These are phyloP conservation scores for Ceriops zippeliana DNA, from an alignment of 345 rosid species.

Conservation along the genomic window DNA sequence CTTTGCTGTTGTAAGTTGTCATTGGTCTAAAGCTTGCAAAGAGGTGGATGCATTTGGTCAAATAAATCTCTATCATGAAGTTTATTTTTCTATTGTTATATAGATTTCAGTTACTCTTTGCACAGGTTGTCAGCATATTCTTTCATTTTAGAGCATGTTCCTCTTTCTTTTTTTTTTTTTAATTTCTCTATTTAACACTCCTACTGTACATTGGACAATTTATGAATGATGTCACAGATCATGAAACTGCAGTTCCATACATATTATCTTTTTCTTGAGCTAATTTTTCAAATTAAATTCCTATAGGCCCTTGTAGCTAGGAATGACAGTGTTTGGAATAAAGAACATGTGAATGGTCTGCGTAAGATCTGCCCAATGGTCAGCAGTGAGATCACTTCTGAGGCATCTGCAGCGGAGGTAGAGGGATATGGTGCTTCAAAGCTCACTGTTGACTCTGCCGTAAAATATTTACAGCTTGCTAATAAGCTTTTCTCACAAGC, in stretches of 20 bases:
- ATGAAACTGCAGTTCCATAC: background rate
- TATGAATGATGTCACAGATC: background rate
- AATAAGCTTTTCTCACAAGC: slow-evolving; percentile 96
- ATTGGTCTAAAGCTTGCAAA: no score
- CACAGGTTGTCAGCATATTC: no score
- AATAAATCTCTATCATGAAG: no score
- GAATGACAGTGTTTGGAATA: slow-evolving; percentile 98
- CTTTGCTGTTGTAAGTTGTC: background rate
- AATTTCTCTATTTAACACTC: background rate
- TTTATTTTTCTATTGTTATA: no score
- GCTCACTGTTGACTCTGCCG: slow-evolving; percentile 98
- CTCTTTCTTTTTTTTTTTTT: background rate
- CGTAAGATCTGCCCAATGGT: slow-evolving; percentile 97
- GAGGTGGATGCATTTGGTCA: no score
- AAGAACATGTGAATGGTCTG: slow-evolving; percentile 77
- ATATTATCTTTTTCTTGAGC: background rate
- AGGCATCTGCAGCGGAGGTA: slow-evolving; percentile 98
- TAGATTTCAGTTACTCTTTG: no score
- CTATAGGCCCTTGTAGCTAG: slow-evolving; percentile 87
- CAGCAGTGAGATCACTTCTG: slow-evolving; percentile 77
- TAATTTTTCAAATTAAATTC: slow-evolving; percentile 9
- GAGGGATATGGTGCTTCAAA: slow-evolving; percentile 99
- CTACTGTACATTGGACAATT: background rate
- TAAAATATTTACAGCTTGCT: slow-evolving; percentile 92
- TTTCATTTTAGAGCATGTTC: background rate